phyloP scores from a whole-genome alignment of 805 yeast genomes.

The Kodamaea hsintzibuensis region DNA sequence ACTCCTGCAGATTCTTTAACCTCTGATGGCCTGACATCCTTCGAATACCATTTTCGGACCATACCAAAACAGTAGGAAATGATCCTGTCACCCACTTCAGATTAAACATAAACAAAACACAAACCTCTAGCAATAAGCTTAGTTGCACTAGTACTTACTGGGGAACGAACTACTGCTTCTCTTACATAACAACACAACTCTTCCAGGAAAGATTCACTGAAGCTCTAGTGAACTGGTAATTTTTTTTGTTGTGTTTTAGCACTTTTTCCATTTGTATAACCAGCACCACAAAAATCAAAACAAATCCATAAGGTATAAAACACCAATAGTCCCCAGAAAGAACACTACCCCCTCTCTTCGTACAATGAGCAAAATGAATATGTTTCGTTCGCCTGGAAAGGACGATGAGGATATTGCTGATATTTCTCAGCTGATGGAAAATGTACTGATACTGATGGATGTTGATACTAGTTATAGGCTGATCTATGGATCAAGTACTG shows the following conservation, averaged over 20 bases:
- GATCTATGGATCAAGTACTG: conserved; percentile 4
- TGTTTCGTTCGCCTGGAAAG: conserved; percentile 7
- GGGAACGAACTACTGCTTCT: neutral
- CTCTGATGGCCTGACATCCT: neutral
- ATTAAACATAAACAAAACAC: neutral
- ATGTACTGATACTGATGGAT: conserved; percentile 44
- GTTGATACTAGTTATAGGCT: conserved; percentile 34
- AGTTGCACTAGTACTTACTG: neutral
- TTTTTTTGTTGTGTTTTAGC: neutral
- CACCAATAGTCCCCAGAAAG: neutral
- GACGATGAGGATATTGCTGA: conserved; percentile 26
- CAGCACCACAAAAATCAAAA: conserved; percentile 10
- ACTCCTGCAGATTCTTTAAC: neutral
- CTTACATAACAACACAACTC: neutral
- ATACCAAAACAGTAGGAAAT: neutral
- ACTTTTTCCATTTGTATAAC: conserved; percentile 1
- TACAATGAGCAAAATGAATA: conserved; percentile 6
- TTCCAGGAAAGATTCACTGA: neutral
- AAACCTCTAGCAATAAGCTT: neutral
- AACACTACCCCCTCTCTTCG: neutral
- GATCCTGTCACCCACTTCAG: neutral
- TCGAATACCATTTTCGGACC: neutral
- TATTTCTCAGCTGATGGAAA: conserved; percentile 44
- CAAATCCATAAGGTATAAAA: neutral
- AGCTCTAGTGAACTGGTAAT: neutral